Evolutionary conservation across 2,329 filamentous ascomycete species (phyloP), one percentile per base, ranked within the genome.

Genomic region (Sarocladium kiliense): DNA sequence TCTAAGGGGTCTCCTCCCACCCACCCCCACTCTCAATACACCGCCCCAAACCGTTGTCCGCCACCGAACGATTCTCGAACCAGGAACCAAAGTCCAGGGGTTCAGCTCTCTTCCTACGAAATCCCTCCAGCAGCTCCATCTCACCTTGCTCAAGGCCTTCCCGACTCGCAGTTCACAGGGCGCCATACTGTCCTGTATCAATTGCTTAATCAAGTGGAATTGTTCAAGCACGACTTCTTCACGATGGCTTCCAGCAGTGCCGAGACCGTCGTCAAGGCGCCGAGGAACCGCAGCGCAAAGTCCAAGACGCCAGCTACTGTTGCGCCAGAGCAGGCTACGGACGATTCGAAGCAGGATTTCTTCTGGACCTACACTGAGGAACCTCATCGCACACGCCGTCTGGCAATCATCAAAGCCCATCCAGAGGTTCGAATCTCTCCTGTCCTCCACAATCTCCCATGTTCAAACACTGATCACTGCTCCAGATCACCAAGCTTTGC

Each of bases 321-420:
- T 44, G 3, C 44, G 12, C 41, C 41, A 36, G 45, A 53, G 44
- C 44, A 57, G 19, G 53, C 55, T 36, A 58, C 49, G 32, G 51
- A 60, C 36, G 58, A 63, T 21, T 59, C 65, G 50, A 67, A 74
- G 56, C 66, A 71, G 54, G 71, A 80, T 70, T 97, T 97, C 79
- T 96, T 96, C 76, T 97, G 95, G 94, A 96, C 94, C 39, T 97
- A 99, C 69, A 97, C 94, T 10, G 94, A 99, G 71, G 94, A 99
- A 74, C 94, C 94, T 59, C 94, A 99, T 73, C 85, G 91, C 63
- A 94, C 93, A 30, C 81, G 94, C 63, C 84, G 94, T 56, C 84
- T 93, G 64, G 91, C 91, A 59, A 99, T 99, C 65, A 97, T 99
- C 74, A 97, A 97, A 77, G 92, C 93, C 55, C 93, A 99, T 69